Evolutionary conservation across 1,284 basidiomycete genomes (phyloP).

Genomic region (Polyporus tsugae): DNA sequence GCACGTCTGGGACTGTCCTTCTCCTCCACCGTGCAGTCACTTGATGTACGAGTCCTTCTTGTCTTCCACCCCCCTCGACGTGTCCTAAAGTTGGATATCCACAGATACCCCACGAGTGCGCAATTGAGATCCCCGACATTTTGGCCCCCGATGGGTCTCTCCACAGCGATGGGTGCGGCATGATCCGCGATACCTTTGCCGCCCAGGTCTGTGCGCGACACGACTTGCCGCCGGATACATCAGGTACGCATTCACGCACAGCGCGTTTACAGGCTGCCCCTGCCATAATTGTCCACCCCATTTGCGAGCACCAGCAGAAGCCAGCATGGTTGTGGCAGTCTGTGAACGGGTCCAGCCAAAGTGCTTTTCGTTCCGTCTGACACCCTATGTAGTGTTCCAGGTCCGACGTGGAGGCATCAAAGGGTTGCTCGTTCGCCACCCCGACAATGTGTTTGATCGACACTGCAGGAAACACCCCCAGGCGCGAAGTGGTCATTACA

Average conservation of each 20-base stretch:
- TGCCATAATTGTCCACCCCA: no score
- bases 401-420: constrained; percentile 35
- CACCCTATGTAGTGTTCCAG: constrained; percentile 31
- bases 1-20: constrained; percentile 38
- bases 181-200: constrained; percentile 35
- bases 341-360: no score
- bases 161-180: constrained; percentile 36
- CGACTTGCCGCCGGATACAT: constrained; percentile 27
- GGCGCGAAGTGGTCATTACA: not conserved
- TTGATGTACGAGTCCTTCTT: constrained; percentile 26
- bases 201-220: constrained; percentile 24
- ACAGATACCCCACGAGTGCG: constrained; percentile 28
- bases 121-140: constrained; percentile 27
- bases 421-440: constrained; percentile 35
- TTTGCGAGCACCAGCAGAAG: no score
- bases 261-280: not conserved
- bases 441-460: constrained; percentile 29
- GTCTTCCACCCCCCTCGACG: not conserved
- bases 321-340: no score
- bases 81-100: not conserved
- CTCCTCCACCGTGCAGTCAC: constrained; percentile 33
- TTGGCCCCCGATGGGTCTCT: constrained; percentile 32
- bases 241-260: constrained; percentile 20
- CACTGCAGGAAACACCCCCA: constrained; percentile 9
- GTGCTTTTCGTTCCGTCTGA: not conserved